Evolutionary conservation across 331 rosid species (phyloP).

Genomic region (Acacia pycnantha): DNA sequence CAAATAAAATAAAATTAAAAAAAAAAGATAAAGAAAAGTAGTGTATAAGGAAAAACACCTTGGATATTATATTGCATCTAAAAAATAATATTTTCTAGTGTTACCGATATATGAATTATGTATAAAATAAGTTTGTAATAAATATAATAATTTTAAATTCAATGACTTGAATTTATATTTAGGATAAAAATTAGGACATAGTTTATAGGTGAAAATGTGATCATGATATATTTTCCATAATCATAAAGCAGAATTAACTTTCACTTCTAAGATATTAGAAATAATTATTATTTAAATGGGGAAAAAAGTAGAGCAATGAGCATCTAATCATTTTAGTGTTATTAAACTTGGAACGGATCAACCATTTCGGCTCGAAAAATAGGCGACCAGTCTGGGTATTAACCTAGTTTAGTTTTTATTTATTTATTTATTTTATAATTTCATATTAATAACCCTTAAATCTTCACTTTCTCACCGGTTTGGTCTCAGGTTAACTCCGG

Average conservation of each 20-base stretch:
- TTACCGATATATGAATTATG: neutral
- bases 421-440: too few species aligned
- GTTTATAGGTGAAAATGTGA: neutral
- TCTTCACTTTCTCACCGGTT: too few species aligned
- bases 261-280: neutral
- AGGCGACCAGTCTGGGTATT: rapidly evolving
- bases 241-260: neutral
- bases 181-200: neutral
- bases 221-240: neutral
- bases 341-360: too few species aligned
- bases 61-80: too few species aligned
- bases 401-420: too few species aligned
- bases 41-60: too few species aligned
- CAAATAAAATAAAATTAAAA: too few species aligned
- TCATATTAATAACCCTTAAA: too few species aligned
- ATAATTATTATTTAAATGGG: neutral
- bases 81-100: too few species aligned
- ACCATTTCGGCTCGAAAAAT: rapidly evolving
- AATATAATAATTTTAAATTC: too few species aligned
- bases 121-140: too few species aligned
- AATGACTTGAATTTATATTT: neutral
- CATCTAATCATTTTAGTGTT: neutral
- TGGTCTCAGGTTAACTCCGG: too few species aligned
- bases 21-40: neutral
- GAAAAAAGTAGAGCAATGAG: neutral